These are phyloP conservation scores for Pseudocercospora macadamiae DNA, from an alignment of 2,329 filamentous ascomycete species.

Conservation along the genomic window DNA sequence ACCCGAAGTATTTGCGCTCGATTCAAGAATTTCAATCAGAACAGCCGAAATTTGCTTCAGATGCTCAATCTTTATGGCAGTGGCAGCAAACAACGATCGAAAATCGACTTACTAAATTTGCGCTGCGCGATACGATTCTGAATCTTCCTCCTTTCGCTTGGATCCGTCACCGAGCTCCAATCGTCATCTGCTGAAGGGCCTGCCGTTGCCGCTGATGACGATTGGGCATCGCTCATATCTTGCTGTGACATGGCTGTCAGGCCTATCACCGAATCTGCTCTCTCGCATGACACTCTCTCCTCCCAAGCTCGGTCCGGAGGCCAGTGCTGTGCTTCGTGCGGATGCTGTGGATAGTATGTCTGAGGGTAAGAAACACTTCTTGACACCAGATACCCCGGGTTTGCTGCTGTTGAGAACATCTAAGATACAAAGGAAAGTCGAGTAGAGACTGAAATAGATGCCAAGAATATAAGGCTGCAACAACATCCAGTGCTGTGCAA, in stretches of 20 bases:
- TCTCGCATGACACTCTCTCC: not conserved
- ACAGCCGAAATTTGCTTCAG: no score
- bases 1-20: not conserved
- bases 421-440: not conserved
- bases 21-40: not conserved
- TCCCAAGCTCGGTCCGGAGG: not conserved
- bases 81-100: no score
- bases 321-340: not conserved
- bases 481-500: constrained; percentile 21
- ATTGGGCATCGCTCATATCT: constrained; percentile 16
- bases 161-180: constrained; percentile 71
- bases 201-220: constrained; percentile 14
- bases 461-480: constrained; percentile 8
- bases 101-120: constrained; percentile 68
- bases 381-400: not conserved
- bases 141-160: constrained; percentile 71
- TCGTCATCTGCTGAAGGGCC: constrained; percentile 54
- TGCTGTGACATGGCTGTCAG: constrained; percentile 25
- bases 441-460: constrained; percentile 1
- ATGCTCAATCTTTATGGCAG: no score
- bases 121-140: constrained; percentile 77
- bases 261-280: constrained; percentile 1
- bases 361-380: not conserved
- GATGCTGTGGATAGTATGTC: not conserved
- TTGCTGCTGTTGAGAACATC: not conserved